phyloP scores from a whole-genome alignment of 371 early-diverging fungal genomes.

The Rhizopus delemar region DNA sequence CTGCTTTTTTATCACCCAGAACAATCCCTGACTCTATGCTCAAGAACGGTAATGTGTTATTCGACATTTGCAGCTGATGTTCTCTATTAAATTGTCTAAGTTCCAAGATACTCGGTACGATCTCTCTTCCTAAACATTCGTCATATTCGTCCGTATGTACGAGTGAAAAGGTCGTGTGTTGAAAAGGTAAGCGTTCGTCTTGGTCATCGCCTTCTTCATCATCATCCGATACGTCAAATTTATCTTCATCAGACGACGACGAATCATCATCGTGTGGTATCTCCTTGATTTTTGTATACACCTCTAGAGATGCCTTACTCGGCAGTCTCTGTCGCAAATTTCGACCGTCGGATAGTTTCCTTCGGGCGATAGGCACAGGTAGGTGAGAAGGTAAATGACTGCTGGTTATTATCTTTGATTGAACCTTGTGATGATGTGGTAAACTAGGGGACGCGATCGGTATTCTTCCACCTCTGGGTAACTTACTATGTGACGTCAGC shows the following conservation, averaged over 20 bases:
- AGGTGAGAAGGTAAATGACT: constrained; percentile 14
- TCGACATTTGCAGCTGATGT: constrained; percentile 29
- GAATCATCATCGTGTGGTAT: constrained; percentile 53
- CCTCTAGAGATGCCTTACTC: constrained; percentile 58
- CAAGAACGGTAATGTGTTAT: constrained; percentile 29
- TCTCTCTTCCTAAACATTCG: constrained; percentile 57
- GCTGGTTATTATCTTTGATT: not conserved
- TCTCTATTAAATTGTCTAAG: constrained; percentile 29
- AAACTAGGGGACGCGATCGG: constrained; percentile 1
- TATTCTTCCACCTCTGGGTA: not conserved
- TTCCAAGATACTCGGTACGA: constrained; percentile 33
- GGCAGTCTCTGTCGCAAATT: constrained; percentile 38
- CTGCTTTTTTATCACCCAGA: constrained; percentile 2
- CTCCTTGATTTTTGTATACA: constrained; percentile 60
- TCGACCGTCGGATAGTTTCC: constrained; percentile 18
- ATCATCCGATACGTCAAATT: constrained; percentile 38
- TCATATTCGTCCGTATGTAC: constrained; percentile 66
- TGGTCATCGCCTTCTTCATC: constrained; percentile 28
- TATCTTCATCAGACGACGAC: constrained; percentile 52
- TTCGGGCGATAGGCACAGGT: constrained; percentile 20
- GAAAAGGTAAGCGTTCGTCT: constrained; percentile 15
- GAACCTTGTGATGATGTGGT: not conserved
- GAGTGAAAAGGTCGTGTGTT: constrained; percentile 51
- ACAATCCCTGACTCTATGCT: constrained; percentile 33
- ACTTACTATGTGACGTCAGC: not conserved